These are phyloP conservation scores for Diaporthe sp. DNA, from an alignment of 2,329 filamentous ascomycete genomes.

Conservation along the genomic window DNA sequence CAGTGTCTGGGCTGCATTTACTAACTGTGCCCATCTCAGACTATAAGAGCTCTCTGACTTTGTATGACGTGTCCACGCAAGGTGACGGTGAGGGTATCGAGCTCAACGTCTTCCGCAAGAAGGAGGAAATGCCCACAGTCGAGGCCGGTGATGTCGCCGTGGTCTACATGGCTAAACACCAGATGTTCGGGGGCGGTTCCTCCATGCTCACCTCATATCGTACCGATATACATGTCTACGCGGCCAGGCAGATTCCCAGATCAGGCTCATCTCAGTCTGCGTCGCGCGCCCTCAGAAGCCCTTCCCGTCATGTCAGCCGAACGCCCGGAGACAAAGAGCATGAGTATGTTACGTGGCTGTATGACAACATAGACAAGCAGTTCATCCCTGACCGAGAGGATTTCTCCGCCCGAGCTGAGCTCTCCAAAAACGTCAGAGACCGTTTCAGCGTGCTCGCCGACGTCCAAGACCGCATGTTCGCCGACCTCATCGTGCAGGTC, in stretches of 20 bases:
- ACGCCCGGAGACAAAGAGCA: constrained; percentile 51
- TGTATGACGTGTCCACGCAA: constrained; percentile 71
- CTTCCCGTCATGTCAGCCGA: constrained; percentile 32
- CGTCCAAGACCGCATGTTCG: constrained; percentile 68
- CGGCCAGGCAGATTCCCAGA: constrained; percentile 33
- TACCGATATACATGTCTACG: constrained; percentile 61
- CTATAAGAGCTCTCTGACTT: constrained; percentile 70
- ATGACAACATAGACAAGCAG: constrained; percentile 59
- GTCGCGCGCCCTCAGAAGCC: constrained; percentile 47
- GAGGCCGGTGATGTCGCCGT: constrained; percentile 74
- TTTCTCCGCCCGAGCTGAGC: constrained; percentile 56
- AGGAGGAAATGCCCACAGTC: constrained; percentile 62
- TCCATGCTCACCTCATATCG: constrained; percentile 60
- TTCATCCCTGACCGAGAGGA: constrained; percentile 57
- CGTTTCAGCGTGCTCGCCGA: constrained; percentile 78
- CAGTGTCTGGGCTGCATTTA: not conserved
- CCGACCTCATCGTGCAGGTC: constrained; percentile 80
- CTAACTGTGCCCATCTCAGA: constrained; percentile 55
- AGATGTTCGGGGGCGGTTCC: constrained; percentile 50
- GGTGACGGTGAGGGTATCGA: constrained; percentile 54
- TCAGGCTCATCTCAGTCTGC: constrained; percentile 24
- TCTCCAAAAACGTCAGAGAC: constrained; percentile 59
- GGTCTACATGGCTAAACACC: constrained; percentile 68
- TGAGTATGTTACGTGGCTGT: constrained; percentile 63
- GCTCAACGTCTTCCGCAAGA: constrained; percentile 73